These are phyloP conservation scores for Ceriops tagal DNA, from an alignment of 345 rosid species.

Conservation along the genomic window DNA sequence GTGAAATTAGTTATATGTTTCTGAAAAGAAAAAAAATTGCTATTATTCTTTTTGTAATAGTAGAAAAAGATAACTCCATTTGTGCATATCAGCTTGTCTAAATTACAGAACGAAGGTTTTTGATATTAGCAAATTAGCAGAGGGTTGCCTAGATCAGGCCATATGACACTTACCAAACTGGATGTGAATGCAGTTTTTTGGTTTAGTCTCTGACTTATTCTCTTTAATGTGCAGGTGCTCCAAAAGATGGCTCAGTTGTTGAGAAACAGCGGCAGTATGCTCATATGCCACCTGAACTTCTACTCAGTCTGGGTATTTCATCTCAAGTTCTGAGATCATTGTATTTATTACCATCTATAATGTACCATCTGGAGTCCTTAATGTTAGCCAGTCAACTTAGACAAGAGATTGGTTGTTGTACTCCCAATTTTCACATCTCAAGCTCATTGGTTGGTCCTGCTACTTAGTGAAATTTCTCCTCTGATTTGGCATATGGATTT, in stretches of 20 bases:
- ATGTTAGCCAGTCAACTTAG: constrained; percentile 93
- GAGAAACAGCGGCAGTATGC: constrained; percentile 46
- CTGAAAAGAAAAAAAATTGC: too few relatives aligned
- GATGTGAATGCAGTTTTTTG: neutral
- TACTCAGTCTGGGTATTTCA: constrained; percentile 49
- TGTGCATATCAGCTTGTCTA: neutral
- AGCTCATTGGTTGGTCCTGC: constrained; percentile 56
- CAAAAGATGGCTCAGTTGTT: constrained; percentile 22
- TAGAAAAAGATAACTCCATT: neutral
- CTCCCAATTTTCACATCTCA: constrained; percentile 42
- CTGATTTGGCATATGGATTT: constrained; percentile 6
- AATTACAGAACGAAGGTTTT: neutral
- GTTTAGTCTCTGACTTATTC: constrained; percentile 15
- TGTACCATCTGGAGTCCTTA: constrained; percentile 76
- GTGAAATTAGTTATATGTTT: too few relatives aligned
- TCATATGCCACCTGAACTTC: constrained; percentile 85
- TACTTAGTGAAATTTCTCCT: neutral
- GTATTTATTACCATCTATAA: constrained; percentile 78
- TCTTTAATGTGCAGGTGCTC: constrained; percentile 33
- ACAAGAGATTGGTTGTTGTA: constrained; percentile 54
- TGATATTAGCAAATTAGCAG: neutral
- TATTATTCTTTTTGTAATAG: too few relatives aligned
- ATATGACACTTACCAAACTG: constrained; percentile 6
- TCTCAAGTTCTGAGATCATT: constrained; percentile 44
- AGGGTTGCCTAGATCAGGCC: neutral